Evolutionary conservation across 2,329 filamentous ascomycete species (phyloP).

Genomic region (Pestalotiopsis sp.): DNA sequence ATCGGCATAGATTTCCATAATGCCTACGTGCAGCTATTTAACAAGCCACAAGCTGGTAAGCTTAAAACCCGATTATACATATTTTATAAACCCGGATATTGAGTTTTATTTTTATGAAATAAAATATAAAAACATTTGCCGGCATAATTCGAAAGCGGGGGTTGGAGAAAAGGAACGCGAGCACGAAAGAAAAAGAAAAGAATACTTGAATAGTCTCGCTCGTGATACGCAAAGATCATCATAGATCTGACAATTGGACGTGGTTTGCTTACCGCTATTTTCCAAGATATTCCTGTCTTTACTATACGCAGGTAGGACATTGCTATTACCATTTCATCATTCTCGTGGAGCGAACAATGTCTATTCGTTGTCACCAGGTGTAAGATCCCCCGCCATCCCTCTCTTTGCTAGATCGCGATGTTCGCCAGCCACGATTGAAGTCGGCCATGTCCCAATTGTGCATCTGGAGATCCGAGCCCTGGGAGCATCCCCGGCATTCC

Average conservation of each 20-base stretch:
- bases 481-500: slow-evolving; percentile 17
- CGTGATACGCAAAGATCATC: too few relatives aligned
- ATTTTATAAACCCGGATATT: too few relatives aligned
- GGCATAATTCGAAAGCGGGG: neutral
- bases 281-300: neutral
- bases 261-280: neutral
- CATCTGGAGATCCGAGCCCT: slow-evolving; percentile 14
- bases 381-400: neutral
- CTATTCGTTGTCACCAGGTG: neutral
- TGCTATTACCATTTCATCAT: neutral
- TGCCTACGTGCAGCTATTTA: too few relatives aligned
- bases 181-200: neutral
- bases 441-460: slow-evolving; percentile 16
- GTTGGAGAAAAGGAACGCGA: neutral
- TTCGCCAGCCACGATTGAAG: slow-evolving; percentile 16
- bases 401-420: slow-evolving; percentile 10
- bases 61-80: too few relatives aligned
- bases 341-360: neutral
- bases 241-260: too few relatives aligned
- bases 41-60: too few relatives aligned
- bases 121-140: too few relatives aligned
- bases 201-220: neutral
- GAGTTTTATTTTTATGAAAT: too few relatives aligned
- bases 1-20: too few relatives aligned
- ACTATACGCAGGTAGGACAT: too few relatives aligned